Evolutionary conservation across 2,329 filamentous ascomycete genomes (phyloP).

Genomic region (Beauveria sp.): DNA sequence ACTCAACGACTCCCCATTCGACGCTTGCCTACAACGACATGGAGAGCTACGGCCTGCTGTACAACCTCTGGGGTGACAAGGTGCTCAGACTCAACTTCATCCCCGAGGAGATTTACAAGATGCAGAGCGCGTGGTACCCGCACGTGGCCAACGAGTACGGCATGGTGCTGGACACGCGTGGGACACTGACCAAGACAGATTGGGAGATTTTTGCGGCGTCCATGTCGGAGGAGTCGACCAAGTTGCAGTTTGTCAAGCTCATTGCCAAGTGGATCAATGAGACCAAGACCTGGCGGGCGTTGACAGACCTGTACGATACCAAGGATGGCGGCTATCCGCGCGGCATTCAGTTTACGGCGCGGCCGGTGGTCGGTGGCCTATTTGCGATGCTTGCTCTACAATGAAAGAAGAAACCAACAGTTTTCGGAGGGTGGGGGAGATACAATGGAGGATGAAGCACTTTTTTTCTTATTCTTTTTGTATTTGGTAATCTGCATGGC

Average conservation of each 20-base stretch:
- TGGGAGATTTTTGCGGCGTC: slow-evolving; percentile 85
- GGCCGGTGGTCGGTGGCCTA: slow-evolving; percentile 73
- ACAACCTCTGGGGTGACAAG: slow-evolving; percentile 76
- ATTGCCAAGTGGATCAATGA: slow-evolving; percentile 69
- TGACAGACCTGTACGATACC: slow-evolving; percentile 73
- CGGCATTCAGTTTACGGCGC: slow-evolving; percentile 62
- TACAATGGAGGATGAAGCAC: neutral
- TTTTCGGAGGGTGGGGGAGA: no score
- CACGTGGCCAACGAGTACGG: slow-evolving; percentile 67
- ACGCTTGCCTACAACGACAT: slow-evolving; percentile 70
- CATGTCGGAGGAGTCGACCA: slow-evolving; percentile 54
- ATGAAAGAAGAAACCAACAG: neutral
- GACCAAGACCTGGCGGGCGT: slow-evolving; percentile 60
- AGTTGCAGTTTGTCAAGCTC: slow-evolving; percentile 57
- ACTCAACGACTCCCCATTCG: slow-evolving; percentile 55
- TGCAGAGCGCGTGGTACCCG: slow-evolving; percentile 71
- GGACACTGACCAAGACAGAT: slow-evolving; percentile 77
- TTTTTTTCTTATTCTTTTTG: neutral
- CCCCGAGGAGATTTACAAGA: slow-evolving; percentile 64
- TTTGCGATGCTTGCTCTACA: slow-evolving; percentile 69
- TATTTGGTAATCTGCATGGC: neutral
- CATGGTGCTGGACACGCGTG: slow-evolving; percentile 73
- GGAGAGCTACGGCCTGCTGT: slow-evolving; percentile 48
- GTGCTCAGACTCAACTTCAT: slow-evolving; percentile 72
- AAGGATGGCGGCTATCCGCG: slow-evolving; percentile 58